Conservation (phyloP, 1,139 yeast species). For the Yamadazyma epiphylla region DNA sequence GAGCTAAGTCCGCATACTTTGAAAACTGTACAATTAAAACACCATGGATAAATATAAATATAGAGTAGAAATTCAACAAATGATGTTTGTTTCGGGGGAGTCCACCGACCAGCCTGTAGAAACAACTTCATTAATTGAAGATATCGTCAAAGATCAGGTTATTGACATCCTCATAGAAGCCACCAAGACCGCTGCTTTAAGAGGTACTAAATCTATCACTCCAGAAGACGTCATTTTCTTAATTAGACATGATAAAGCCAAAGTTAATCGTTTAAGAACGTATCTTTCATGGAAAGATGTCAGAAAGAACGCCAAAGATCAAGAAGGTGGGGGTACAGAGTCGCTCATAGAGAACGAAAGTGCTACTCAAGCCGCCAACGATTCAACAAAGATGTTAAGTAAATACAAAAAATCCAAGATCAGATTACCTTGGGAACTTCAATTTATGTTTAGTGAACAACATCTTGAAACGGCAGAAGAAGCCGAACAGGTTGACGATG, state of each 20-base stretch:
- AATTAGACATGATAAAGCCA: slow-evolving; percentile 91
- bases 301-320: slow-evolving; percentile 94
- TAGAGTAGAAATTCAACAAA: slow-evolving; percentile 85
- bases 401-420: slow-evolving; percentile 76
- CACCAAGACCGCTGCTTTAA: slow-evolving; percentile 66
- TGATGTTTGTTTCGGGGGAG: slow-evolving; percentile 99
- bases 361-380: slow-evolving; percentile 30
- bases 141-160: slow-evolving; percentile 92
- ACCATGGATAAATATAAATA: slow-evolving; percentile 62
- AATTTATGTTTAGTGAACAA: slow-evolving; percentile 89
- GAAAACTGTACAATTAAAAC: too few species aligned
- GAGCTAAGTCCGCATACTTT: too few species aligned
- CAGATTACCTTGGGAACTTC: slow-evolving; percentile 92
- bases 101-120: slow-evolving; percentile 91
- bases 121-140: slow-evolving; percentile 88
- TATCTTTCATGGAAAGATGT: slow-evolving; percentile 97
- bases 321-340: slow-evolving; percentile 80
- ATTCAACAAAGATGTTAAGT: slow-evolving; percentile 51
- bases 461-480: slow-evolving; percentile 81
- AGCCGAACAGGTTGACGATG: slow-evolving; percentile 78
- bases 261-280: slow-evolving; percentile 85
- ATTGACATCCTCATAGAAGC: slow-evolving; percentile 83
- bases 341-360: slow-evolving; percentile 38
- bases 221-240: slow-evolving; percentile 93
- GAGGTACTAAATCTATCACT: slow-evolving; percentile 83